A percentile compares a stretch with the other conserved stretches of the same genome.
Conservation (phyloP, 1,284 basidiomycete species). For the Melampsora larici-populina region DNA sequence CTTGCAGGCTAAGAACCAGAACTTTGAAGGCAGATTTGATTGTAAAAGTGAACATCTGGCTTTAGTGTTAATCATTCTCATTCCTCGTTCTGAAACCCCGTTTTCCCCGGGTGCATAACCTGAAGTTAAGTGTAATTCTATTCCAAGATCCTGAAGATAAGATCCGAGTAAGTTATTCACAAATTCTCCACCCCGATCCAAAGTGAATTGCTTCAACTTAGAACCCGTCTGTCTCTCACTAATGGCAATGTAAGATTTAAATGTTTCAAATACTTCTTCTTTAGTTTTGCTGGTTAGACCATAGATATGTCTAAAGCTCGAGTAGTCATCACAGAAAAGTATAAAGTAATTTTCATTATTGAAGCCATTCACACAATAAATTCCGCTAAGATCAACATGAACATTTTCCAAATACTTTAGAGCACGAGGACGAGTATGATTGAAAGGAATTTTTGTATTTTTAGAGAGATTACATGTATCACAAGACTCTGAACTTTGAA, state of each 20-base stretch:
- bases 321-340: not conserved
- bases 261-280: not conserved
- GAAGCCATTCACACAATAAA: not conserved
- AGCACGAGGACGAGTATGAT: not conserved
- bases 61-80: not conserved
- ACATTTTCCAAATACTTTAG: not conserved
- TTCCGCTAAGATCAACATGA: not conserved
- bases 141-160: not conserved
- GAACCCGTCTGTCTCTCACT: not conserved
- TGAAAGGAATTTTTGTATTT: not conserved
- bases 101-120: constrained; percentile 9
- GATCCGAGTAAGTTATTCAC: not conserved
- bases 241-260: not conserved
- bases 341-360: not conserved
- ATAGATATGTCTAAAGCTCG: not conserved
- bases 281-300: not conserved
- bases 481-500: not conserved
- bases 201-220: not conserved
- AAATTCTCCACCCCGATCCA: not conserved
- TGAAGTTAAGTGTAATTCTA: not conserved
- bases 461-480: not conserved
- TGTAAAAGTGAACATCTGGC: not conserved
- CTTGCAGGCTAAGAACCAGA: not conserved
- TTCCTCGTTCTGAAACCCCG: too few species aligned
- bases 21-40: not conserved